Base-by-base conservation (phyloP, 2,329 filamentous ascomycete genomes). In the Colletotrichum karsti region DNA sequence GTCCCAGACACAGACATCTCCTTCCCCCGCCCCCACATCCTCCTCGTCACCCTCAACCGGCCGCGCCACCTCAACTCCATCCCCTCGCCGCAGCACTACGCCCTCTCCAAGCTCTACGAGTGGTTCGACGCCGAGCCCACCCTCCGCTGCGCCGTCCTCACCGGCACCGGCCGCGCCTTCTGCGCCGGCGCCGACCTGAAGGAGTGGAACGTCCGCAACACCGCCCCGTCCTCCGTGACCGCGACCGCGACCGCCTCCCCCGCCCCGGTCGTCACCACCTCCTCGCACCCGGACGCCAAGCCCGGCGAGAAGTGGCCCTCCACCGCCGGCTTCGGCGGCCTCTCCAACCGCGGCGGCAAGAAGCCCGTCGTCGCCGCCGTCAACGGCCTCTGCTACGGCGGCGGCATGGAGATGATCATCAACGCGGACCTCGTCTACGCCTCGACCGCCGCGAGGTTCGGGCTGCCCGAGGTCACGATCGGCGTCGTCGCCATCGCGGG, bases 351-450 rank as follows among this genome's bases (percentile, higher is more conserved):
- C 26, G 77, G 79, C 5, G 92, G 92, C 53, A 89, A 88, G 78
- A 95, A 95, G 74, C 93, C 93, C 6, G 84, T 95, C 62, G 86
- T 95, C 28, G 91, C 90, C 1, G 93, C 92, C 1, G 91, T 95
- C 20, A 93, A 94, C 74, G 93, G 93, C 7, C 82, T 92, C 18
- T 92, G 91, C 65, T 85, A 93, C 50, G 93, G 93, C 37, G 93
- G 92, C 59, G 93, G 92, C 2, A 90, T 92, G 78, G 93, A 95
- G 82, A 93, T 94, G 81, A 85, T 89, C 12, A 82, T 92, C 54
- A 93, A 94, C 78, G 88, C 87, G 70, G 93, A 96, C 81, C 80
- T 95, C 63, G 85, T 94, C 3, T 77, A 95, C 33, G 91, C 92
- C 4, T 81, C 84, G 3, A 75, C 80, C 3, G 71, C 76, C 12